These are phyloP conservation scores for Ogataea nakhonphanomensis DNA, from an alignment of 805 yeast genomes.

Conservation along the genomic window DNA sequence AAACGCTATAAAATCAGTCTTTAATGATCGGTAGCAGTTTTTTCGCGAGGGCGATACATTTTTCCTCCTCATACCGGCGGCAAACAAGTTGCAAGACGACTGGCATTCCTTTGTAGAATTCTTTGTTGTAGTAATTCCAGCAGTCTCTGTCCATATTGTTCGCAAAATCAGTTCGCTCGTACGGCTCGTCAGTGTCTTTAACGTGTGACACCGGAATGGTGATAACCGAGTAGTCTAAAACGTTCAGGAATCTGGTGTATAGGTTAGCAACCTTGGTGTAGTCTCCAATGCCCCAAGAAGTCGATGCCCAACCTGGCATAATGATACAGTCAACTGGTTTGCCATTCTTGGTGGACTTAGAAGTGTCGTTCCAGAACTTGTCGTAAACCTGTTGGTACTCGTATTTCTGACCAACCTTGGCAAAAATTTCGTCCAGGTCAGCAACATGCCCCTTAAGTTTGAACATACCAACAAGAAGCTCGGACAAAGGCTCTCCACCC, in stretches of 20 bases:
- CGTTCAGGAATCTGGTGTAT: constrained; percentile 55
- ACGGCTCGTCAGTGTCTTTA: constrained; percentile 35
- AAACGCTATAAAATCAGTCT: neutral
- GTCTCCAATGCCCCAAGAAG: constrained; percentile 42
- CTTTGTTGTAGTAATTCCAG: constrained; percentile 44
- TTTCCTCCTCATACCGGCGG: constrained; percentile 57
- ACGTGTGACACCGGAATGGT: constrained; percentile 44
- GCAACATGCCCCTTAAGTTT: constrained; percentile 18
- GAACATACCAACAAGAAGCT: constrained; percentile 17
- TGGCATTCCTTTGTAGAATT: constrained; percentile 48
- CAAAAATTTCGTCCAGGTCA: constrained; percentile 36
- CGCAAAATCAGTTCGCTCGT: constrained; percentile 28
- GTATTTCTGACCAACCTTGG: constrained; percentile 35
- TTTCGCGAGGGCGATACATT: constrained; percentile 40
- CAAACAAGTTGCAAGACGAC: constrained; percentile 55
- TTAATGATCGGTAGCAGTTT: constrained; percentile 3
- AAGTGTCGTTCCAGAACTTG: constrained; percentile 36
- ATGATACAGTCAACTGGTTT: constrained; percentile 47
- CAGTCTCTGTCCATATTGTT: constrained; percentile 35
- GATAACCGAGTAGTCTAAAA: constrained; percentile 47
- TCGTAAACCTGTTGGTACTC: constrained; percentile 37
- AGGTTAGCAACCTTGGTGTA: constrained; percentile 39
- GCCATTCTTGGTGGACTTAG: constrained; percentile 32
- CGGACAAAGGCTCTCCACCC: constrained; percentile 32
- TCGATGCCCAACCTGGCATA: constrained; percentile 42